A percentile compares a stretch with the other conserved stretches of the same genome.
Conservation (phyloP, 148 eudicot species). For the Mesembryanthemum crystallinum region DNA sequence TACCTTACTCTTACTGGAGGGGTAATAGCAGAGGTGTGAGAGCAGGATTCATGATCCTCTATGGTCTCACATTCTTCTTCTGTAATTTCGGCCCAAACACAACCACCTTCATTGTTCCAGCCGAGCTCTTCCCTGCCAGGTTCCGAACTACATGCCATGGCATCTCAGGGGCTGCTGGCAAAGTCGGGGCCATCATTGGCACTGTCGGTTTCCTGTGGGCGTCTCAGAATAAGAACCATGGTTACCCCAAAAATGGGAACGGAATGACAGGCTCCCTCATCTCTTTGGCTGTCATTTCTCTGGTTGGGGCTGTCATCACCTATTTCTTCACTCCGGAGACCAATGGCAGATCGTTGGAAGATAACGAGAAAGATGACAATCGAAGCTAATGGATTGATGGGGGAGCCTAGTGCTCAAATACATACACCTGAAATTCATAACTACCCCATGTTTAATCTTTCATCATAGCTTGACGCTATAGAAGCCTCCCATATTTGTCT, state of each 20-base stretch:
- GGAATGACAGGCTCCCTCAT: constrained; percentile 34
- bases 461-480: neutral
- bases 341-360: constrained; percentile 57
- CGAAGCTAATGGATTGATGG: neutral
- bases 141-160: constrained; percentile 66
- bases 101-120: constrained; percentile 63
- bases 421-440: neutral
- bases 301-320: constrained; percentile 44
- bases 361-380: constrained; percentile 41
- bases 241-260: constrained; percentile 4
- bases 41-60: constrained; percentile 40
- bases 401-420: neutral
- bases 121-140: constrained; percentile 68
- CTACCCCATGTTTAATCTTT: neutral
- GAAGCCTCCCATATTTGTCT: too few relatives aligned
- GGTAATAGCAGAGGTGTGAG: neutral
- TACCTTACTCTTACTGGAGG: constrained; percentile 30
- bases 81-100: constrained; percentile 71
- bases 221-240: constrained; percentile 4
- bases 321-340: constrained; percentile 52
- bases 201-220: constrained; percentile 48
- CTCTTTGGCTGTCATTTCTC: constrained; percentile 41
- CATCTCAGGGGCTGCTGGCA: constrained; percentile 55
- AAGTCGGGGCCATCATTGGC: constrained; percentile 57
- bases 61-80: constrained; percentile 61